Evolutionary conservation across 805 yeast genomes (phyloP), one percentile per base, ranked within the genome.

Genomic region (Kodamaea fukazawae): DNA sequence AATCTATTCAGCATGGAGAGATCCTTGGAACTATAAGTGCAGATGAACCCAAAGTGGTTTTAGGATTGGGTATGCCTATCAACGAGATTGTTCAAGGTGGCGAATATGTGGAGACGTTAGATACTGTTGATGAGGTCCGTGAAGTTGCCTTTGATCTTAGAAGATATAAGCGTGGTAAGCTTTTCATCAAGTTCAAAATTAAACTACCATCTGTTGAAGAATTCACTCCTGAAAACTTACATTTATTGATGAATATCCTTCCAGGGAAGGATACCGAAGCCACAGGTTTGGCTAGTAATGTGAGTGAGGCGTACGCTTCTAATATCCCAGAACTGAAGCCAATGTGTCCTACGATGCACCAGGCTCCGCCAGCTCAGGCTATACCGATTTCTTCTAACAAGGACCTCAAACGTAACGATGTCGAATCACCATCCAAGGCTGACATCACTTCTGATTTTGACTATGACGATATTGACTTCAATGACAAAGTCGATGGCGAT

Each of bases 51-150:
- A 79, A 78, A 46, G 55, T 71, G 13, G 62, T 77, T 3, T 63
- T 65, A 40, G 75, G 75, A 1, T 56, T 63, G 34, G 90, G 90
- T 5, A 81, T 82, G 87, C 89, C 90, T 10, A 65, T 72, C 26
- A 49, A 47, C 20, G 51, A 50, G 15, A 42, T 46, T 3, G 40
- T 49, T n/a, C 43, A 34, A 2, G 54, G 58, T 26, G 67, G 65
- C 3, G 47, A 50, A 18, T 57, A 50, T 36, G 49, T 43, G 33
- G 67, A 67, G 30, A 52, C 49, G 2, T 35, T 45, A 8, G 45
- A 42, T 3, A 47, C 48, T 6, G 38, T 43, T 0, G 43, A 51
- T 10, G 49, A 48, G n/a, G 33, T 35, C 18, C 38, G 39, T 7
- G 57, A 54, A 6, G 44, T 46, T 4, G 42, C 47, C 3, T 50